Conservation (phyloP, 495 filamentous ascomycete genomes). For the Ramalina intermedia region DNA sequence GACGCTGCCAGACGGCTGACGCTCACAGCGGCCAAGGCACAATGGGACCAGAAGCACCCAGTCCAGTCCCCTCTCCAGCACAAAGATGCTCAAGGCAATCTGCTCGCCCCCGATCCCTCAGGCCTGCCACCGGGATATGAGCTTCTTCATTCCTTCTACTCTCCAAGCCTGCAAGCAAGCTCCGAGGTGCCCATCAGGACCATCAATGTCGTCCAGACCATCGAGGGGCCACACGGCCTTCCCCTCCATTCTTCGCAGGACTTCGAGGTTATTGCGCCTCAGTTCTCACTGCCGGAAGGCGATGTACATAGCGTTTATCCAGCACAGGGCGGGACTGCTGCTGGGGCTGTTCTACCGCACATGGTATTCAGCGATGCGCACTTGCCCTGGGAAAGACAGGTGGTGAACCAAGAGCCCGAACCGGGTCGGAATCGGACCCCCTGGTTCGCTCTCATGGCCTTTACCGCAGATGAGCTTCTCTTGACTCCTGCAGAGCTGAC, state of each 20-base stretch:
- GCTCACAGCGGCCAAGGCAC: background rate
- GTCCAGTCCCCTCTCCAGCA: too few relatives aligned
- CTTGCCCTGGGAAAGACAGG: background rate
- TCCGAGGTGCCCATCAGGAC: background rate
- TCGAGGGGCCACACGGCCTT: background rate
- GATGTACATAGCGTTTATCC: background rate
- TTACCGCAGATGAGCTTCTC: background rate
- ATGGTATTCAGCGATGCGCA: background rate
- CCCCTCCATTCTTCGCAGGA: background rate
- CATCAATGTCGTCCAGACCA: background rate
- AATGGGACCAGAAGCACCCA: too few relatives aligned
- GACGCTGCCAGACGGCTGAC: background rate
- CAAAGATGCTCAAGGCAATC: background rate
- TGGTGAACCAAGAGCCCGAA: background rate
- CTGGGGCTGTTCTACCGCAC: background rate
- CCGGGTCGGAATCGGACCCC: background rate
- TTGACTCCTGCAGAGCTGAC: background rate
- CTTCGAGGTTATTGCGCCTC: background rate
- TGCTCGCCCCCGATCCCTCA: background rate
- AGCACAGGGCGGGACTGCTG: background rate
- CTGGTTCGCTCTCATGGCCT: background rate
- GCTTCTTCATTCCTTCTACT: background rate
- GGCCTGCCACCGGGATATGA: background rate
- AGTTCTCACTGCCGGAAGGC: background rate
- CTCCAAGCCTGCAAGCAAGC: background rate